Percentiles rank a stretch among this genome's conserved stretches.
phyloP scores from a whole-genome alignment of 1,284 basidiomycete species.

The Ganoderma boninense region DNA sequence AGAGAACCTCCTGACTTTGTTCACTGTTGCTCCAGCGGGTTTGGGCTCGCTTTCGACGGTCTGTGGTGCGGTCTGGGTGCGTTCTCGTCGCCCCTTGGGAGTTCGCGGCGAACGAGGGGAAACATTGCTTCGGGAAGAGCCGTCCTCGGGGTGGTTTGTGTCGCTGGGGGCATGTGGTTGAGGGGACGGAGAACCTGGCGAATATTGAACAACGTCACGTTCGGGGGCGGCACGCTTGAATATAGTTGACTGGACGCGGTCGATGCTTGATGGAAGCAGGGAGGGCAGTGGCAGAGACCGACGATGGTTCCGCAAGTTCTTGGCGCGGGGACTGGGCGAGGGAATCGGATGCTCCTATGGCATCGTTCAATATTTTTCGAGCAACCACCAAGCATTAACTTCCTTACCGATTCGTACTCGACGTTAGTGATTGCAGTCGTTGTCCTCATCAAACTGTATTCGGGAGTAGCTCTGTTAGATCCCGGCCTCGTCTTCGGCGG shows the following conservation, averaged over 20 bases:
- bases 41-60: neutral
- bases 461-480: slow-evolving; percentile 11
- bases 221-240: neutral
- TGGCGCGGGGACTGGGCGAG: slow-evolving; percentile 25
- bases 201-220: neutral
- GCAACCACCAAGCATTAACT: neutral
- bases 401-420: slow-evolving; percentile 41
- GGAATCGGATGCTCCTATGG: slow-evolving; percentile 41
- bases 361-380: neutral
- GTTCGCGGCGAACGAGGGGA: slow-evolving; percentile 18
- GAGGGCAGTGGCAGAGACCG: slow-evolving; percentile 33
- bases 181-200: neutral
- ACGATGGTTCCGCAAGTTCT: slow-evolving; percentile 30
- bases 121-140: neutral
- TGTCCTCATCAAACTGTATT: slow-evolving; percentile 35
- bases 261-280: slow-evolving; percentile 21
- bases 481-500: slow-evolving; percentile 9
- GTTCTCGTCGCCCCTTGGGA: slow-evolving; percentile 23
- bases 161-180: neutral
- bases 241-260: slow-evolving; percentile 4
- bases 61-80: slow-evolving; percentile 30
- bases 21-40: neutral
- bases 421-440: slow-evolving; percentile 38
- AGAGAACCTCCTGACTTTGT: slow-evolving; percentile 37
- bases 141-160: neutral